Conservation (phyloP, 768 basidiomycete species). For the Dictyophora rubrovolvata region DNA sequence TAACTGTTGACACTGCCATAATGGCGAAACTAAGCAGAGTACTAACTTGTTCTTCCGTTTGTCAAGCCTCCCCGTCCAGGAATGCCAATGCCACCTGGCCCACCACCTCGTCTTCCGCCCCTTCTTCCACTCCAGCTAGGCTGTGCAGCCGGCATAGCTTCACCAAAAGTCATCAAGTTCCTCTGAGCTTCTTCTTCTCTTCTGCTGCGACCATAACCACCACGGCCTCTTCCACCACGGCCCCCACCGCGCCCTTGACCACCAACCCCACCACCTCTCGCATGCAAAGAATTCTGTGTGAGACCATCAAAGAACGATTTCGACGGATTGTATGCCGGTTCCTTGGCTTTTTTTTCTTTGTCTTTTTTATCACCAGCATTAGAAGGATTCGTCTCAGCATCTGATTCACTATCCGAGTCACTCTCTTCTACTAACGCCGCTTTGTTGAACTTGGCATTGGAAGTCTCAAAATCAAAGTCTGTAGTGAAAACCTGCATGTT, state of each 20-base stretch:
- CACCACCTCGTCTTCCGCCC: conserved; percentile 24
- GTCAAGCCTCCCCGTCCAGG: neutral
- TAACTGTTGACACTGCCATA: no score
- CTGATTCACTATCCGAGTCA: conserved; percentile 20
- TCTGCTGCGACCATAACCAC: conserved; percentile 48
- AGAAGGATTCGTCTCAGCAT: conserved; percentile 21
- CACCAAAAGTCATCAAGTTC: conserved; percentile 82
- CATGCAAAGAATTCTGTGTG: conserved; percentile 28
- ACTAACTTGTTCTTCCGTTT: conserved; percentile 5
- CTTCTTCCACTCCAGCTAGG: conserved; percentile 54
- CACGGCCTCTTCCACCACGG: conserved; percentile 27
- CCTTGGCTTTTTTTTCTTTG: conserved; percentile 23
- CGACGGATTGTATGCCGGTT: conserved; percentile 59
- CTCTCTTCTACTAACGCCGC: conserved; percentile 30
- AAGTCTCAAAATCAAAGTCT: conserved; percentile 74
- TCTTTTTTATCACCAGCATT: conserved; percentile 21
- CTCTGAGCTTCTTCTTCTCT: conserved; percentile 76
- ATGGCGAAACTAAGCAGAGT: neutral
- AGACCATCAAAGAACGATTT: conserved; percentile 76
- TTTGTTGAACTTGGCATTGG: conserved; percentile 79
- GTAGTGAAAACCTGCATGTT: conserved; percentile 53
- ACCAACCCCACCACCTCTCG: conserved; percentile 23
- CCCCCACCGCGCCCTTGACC: conserved; percentile 28
- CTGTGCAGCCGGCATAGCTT: conserved; percentile 72
- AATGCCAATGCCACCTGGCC: conserved; percentile 9